Evolutionary conservation across 2,329 filamentous ascomycete species (phyloP).

Genomic region (Colletotrichum sp.): DNA sequence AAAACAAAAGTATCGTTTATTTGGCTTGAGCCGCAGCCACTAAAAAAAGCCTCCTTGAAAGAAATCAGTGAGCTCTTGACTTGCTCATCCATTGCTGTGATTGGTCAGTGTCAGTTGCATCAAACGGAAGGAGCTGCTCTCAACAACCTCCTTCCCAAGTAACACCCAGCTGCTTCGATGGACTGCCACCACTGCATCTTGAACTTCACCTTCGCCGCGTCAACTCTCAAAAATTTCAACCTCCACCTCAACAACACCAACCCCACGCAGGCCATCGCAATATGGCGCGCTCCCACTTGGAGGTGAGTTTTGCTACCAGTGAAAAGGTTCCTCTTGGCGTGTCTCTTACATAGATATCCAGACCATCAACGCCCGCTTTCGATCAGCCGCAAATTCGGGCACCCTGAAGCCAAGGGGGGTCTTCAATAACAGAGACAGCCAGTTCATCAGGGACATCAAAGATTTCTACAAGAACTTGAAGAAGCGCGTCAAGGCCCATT

Average conservation of each 20-base stretch:
- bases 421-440: neutral
- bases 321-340: neutral
- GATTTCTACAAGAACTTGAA: neutral
- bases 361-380: neutral
- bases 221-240: fast-evolving
- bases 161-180: neutral
- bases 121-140: neutral
- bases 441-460: neutral
- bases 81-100: neutral
- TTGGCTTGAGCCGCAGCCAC: neutral
- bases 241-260: neutral
- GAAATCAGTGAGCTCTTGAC: neutral
- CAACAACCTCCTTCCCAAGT: neutral
- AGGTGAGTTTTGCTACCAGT: neutral
- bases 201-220: neutral
- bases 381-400: neutral
- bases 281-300: neutral
- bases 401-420: neutral
- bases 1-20: neutral
- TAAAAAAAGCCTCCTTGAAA: neutral
- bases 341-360: fast-evolving
- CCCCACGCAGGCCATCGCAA: fast-evolving
- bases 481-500: neutral
- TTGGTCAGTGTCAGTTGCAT: neutral
- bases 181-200: neutral